Evolutionary conservation across 1,284 basidiomycete genomes (phyloP).

Genomic region (Leucoagaricus sp.): DNA sequence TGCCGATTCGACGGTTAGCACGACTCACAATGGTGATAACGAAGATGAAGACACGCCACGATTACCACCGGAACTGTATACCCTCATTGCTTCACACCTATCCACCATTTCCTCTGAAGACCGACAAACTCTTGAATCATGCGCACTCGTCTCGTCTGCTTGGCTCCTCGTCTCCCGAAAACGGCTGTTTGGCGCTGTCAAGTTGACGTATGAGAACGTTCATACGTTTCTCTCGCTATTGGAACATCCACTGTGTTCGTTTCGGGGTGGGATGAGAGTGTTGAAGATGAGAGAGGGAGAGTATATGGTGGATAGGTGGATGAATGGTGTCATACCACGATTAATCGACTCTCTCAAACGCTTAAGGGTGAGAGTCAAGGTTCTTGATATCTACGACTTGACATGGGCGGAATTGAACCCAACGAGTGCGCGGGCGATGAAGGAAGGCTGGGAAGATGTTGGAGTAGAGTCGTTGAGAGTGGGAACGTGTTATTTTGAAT

Average conservation of each 20-base stretch:
- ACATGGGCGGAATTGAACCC: constrained; percentile 5
- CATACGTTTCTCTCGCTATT: background rate
- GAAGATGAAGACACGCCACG: background rate
- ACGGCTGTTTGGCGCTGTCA: background rate
- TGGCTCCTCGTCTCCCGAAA: constrained; percentile 1
- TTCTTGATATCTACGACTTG: constrained; percentile 9
- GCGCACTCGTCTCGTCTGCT: background rate
- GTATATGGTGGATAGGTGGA: constrained; percentile 10
- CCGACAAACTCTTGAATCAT: constrained; percentile 3
- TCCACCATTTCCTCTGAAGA: background rate
- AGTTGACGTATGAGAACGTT: background rate
- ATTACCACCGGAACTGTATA: constrained; percentile 9
- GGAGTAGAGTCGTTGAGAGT: background rate
- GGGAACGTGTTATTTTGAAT: constrained; percentile 13
- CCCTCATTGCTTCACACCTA: constrained; percentile 4
- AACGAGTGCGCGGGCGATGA: background rate
- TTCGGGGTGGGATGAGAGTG: background rate
- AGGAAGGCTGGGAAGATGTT: background rate
- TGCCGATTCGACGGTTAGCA: background rate
- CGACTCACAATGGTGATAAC: background rate
- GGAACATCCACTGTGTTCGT: background rate
- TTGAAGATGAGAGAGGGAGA: constrained; percentile 11
- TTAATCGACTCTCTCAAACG: background rate
- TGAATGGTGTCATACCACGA: background rate
- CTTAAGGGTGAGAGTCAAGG: background rate